Percentiles rank a stretch among this genome's conserved stretches.
Evolutionary conservation across 257 asterid genomes (phyloP).

Genomic region (Nicotiana noctiflora): DNA sequence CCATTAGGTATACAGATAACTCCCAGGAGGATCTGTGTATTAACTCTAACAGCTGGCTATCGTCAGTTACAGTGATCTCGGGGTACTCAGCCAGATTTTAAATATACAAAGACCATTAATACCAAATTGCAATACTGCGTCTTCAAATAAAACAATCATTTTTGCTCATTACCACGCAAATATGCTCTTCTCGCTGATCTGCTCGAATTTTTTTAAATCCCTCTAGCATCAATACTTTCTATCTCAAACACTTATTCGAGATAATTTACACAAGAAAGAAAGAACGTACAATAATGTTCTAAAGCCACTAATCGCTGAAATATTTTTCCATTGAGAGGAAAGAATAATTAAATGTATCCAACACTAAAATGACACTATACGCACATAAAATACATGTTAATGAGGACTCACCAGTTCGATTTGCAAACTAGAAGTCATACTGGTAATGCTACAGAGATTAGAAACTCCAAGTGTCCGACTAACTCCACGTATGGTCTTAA

Average conservation of each 20-base stretch:
- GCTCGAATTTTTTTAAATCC: neutral
- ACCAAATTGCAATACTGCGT: neutral
- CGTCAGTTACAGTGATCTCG: neutral
- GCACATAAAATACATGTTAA: neutral
- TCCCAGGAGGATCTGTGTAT: neutral
- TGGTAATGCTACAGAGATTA: constrained; percentile 61
- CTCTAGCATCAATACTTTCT: neutral
- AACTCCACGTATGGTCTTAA: constrained; percentile 72
- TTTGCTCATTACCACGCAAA: neutral
- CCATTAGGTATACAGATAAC: neutral
- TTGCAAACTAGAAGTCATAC: constrained; percentile 59
- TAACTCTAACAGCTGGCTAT: neutral
- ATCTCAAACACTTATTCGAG: neutral
- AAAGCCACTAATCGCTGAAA: neutral
- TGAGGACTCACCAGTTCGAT: constrained; percentile 67
- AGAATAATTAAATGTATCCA: neutral
- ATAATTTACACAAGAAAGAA: neutral
- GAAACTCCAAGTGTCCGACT: constrained; percentile 67
- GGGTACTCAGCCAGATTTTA: neutral
- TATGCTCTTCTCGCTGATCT: neutral
- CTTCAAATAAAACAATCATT: neutral
- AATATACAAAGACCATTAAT: neutral
- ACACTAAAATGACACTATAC: neutral
- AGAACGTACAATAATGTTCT: neutral
- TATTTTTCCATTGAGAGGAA: neutral